A percentile compares a stretch with the other conserved stretches of the same genome.
These are phyloP conservation scores for Melampsora abietis-canadensis DNA, from an alignment of 1,284 basidiomycete species.

Conservation along the genomic window DNA sequence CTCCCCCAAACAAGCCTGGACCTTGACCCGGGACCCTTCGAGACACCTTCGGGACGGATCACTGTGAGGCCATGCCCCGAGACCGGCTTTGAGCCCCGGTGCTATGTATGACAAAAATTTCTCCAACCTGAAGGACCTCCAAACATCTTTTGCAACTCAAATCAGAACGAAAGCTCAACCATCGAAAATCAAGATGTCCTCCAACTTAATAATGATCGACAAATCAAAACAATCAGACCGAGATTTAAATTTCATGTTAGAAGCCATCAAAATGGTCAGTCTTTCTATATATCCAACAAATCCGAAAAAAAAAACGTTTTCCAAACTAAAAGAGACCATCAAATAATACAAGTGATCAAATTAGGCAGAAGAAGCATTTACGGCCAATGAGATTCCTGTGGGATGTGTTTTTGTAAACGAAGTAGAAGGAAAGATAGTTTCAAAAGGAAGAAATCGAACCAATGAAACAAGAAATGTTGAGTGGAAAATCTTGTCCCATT, in stretches of 20 bases:
- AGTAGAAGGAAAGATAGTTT: conserved; percentile 63
- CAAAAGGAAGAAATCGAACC: conserved; percentile 83
- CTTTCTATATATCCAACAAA: neutral
- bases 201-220: conserved; percentile 46
- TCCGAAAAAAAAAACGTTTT: neutral
- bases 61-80: no score
- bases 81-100: no score
- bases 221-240: conserved; percentile 45
- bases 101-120: no score
- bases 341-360: neutral
- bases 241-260: conserved; percentile 51
- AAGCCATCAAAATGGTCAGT: conserved; percentile 50
- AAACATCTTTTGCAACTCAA: no score
- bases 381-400: conserved; percentile 85
- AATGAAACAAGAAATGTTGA: conserved; percentile 87
- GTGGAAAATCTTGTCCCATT: conserved; percentile 5
- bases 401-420: conserved; percentile 91
- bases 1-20: no score
- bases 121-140: no score
- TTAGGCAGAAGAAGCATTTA: conserved; percentile 69
- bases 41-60: no score
- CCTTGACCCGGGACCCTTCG: no score
- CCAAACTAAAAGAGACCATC: neutral
- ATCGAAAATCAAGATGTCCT: neutral
- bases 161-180: no score